Percentiles rank a stretch among this genome's conserved stretches.
Evolutionary conservation across 2,329 filamentous ascomycete species (phyloP).

Genomic region (Colletotrichum higginsianum): DNA sequence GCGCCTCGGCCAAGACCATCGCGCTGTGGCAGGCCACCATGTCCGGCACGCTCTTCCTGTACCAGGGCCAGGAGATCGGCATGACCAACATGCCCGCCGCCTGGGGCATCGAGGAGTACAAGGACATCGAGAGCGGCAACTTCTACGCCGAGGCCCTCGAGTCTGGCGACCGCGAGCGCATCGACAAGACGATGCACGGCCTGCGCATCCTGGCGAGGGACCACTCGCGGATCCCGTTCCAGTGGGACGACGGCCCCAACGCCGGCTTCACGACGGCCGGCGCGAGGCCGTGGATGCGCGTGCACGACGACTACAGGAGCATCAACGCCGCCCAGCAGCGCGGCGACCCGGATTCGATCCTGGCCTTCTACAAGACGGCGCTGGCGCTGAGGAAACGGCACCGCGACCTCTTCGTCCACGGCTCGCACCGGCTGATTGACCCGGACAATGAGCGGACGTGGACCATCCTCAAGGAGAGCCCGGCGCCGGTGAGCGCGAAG

Average conservation of each 20-base stretch:
- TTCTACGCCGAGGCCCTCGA: slow-evolving; percentile 63
- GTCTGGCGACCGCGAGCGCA: slow-evolving; percentile 52
- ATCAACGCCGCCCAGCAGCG: slow-evolving; percentile 70
- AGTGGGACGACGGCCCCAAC: slow-evolving; percentile 72
- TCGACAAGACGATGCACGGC: slow-evolving; percentile 64
- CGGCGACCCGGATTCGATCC: slow-evolving; percentile 62
- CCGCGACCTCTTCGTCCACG: slow-evolving; percentile 73
- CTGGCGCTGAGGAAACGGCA: slow-evolving; percentile 68
- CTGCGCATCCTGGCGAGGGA: slow-evolving; percentile 74
- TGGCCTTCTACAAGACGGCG: slow-evolving; percentile 72
- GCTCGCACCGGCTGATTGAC: slow-evolving; percentile 68
- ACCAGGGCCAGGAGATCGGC: slow-evolving; percentile 74
- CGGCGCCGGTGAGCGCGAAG: slow-evolving; percentile 33
- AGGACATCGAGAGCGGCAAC: slow-evolving; percentile 67
- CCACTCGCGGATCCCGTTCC: slow-evolving; percentile 76
- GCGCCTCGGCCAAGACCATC: slow-evolving; percentile 66
- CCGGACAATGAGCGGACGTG: slow-evolving; percentile 69
- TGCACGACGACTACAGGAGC: slow-evolving; percentile 69
- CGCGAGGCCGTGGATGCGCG: slow-evolving; percentile 76
- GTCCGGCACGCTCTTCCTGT: slow-evolving; percentile 70
- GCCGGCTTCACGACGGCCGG: slow-evolving; percentile 70
- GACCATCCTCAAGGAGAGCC: slow-evolving; percentile 64
- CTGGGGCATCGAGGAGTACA: slow-evolving; percentile 68
- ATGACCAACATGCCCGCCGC: slow-evolving; percentile 69
- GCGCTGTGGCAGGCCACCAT: slow-evolving; percentile 65